Evolutionary conservation across 73 alveolate genomes (phyloP).

Genomic region (Symbiodinium natans): DNA sequence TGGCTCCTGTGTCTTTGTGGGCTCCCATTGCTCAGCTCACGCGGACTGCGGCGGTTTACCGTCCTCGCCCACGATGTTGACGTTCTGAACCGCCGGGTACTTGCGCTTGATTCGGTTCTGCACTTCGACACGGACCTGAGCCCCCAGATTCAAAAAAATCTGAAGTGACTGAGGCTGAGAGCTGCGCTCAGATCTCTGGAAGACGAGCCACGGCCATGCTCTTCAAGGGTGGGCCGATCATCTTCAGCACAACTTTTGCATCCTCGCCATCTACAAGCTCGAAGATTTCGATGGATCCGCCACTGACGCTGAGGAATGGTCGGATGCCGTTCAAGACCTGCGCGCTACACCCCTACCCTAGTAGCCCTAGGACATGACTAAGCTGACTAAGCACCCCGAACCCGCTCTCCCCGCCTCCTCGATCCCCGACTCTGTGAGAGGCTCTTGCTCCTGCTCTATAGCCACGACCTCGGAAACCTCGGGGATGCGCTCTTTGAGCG

Average conservation of each 20-base stretch:
- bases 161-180: neutral
- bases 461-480: conserved; percentile 99
- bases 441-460: conserved; percentile 98
- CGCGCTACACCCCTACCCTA: neutral
- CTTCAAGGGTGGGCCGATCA: conserved; percentile 73
- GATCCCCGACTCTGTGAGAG: conserved; percentile 98
- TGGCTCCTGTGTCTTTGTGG: too few species aligned
- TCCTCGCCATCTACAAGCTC: conserved; percentile 36
- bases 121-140: conserved; percentile 74
- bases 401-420: conserved; percentile 26
- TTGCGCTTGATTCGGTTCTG: conserved; percentile 86
- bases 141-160: too few species aligned
- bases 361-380: neutral
- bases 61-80: conserved; percentile 66
- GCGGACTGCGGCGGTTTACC: conserved; percentile 81
- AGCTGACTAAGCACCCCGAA: neutral
- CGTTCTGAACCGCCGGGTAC: conserved; percentile 68
- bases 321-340: conserved; percentile 89
- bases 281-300: conserved; percentile 81
- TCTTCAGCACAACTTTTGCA: conserved; percentile 38
- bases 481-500: conserved; percentile 90
- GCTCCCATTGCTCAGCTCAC: too few species aligned
- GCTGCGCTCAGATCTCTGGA: neutral
- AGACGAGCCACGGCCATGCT: conserved; percentile 56
- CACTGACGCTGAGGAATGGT: conserved; percentile 82